phyloP scores from a whole-genome alignment of 108 stramenopile species.

The Discostella stelligeroides region DNA sequence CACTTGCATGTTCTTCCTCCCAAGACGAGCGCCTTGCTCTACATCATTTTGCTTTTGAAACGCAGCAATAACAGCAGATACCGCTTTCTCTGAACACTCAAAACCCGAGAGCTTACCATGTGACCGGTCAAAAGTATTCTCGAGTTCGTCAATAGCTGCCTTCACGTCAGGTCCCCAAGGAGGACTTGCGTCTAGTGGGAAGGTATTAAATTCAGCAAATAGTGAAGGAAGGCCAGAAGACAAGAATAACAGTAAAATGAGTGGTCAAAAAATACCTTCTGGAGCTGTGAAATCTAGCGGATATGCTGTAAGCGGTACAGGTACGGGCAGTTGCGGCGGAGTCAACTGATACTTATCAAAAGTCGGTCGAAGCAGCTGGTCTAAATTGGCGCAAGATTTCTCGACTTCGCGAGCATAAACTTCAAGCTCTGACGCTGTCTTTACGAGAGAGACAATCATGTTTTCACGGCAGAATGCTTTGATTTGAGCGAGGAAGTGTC shows the following conservation, averaged over 20 bases:
- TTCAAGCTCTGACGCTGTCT: slow-evolving; percentile 82
- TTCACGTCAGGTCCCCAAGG: slow-evolving; percentile 84
- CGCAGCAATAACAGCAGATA: slow-evolving; percentile 63
- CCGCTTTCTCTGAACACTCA: slow-evolving; percentile 49
- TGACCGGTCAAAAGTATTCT: background rate
- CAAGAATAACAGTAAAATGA: background rate
- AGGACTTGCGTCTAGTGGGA: slow-evolving; percentile 51
- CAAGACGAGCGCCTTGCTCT: slow-evolving; percentile 80
- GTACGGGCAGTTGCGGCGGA: slow-evolving; percentile 60
- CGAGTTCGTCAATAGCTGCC: slow-evolving; percentile 62
- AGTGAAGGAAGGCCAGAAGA: slow-evolving; percentile 1
- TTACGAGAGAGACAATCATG: slow-evolving; percentile 80
- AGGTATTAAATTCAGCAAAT: background rate
- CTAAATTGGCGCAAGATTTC: slow-evolving; percentile 78
- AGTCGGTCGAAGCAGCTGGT: slow-evolving; percentile 68
- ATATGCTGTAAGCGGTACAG: slow-evolving; percentile 76
- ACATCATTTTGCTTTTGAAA: slow-evolving; percentile 85
- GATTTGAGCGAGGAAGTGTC: slow-evolving; percentile 83
- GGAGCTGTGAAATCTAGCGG: slow-evolving; percentile 83
- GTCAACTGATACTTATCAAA: slow-evolving; percentile 63
- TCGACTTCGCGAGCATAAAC: slow-evolving; percentile 83
- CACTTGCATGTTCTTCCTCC: slow-evolving; percentile 86
- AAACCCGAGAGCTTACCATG: slow-evolving; percentile 25
- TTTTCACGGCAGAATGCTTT: slow-evolving; percentile 73
- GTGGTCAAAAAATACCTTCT: slow-evolving; percentile 49